A percentile compares a stretch with the other conserved stretches of the same genome.
Evolutionary conservation across 2,329 filamentous ascomycete genomes (phyloP).

Genomic region (Pseudogymnoascus sp.): DNA sequence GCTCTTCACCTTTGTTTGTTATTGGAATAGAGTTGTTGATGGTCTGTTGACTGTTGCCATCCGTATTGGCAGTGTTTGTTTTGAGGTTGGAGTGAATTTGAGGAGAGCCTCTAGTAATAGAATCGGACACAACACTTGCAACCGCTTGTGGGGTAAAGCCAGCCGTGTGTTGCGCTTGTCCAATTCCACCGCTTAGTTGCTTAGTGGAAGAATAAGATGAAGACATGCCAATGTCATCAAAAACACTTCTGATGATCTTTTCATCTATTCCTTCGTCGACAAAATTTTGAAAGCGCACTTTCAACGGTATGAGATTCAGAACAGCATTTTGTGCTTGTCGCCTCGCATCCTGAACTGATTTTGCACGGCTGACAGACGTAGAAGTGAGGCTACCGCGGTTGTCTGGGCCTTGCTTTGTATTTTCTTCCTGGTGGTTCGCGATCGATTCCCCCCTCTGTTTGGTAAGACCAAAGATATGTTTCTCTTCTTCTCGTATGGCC

Average conservation of each 20-base stretch:
- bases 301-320: slow-evolving; percentile 52
- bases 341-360: slow-evolving; percentile 17
- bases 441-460: background rate
- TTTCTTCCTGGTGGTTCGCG: background rate
- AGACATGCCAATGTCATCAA: slow-evolving; percentile 55
- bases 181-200: background rate
- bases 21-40: background rate
- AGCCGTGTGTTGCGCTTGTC: background rate
- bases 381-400: background rate
- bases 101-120: background rate
- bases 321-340: slow-evolving; percentile 60
- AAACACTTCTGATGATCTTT: slow-evolving; percentile 52
- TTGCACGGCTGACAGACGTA: background rate
- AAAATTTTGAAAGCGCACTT: slow-evolving; percentile 66
- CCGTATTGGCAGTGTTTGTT: background rate
- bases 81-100: slow-evolving; percentile 3
- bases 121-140: background rate
- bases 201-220: slow-evolving; percentile 15
- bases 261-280: slow-evolving; percentile 64
- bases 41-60: background rate
- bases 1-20: slow-evolving; percentile 42
- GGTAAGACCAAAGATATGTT: background rate
- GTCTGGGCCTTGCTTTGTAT: background rate
- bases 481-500: background rate
- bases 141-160: background rate